phyloP scores from a whole-genome alignment of 177 flowering plant species.

The Vitis hybrid region DNA sequence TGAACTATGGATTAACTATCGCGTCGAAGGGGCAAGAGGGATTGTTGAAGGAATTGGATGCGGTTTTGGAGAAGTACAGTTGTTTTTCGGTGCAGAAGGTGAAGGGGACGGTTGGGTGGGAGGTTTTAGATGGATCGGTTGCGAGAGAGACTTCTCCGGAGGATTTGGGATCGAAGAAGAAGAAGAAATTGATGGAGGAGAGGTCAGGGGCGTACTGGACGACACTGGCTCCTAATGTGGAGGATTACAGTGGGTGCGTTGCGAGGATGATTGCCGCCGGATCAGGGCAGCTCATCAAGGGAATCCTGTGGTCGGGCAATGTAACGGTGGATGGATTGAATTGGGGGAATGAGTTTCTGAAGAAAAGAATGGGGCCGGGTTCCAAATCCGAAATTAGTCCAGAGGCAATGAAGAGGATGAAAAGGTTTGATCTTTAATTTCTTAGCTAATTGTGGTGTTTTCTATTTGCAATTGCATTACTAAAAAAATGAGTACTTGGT shows the following conservation, averaged over 20 bases:
- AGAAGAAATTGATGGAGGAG: constrained; percentile 66
- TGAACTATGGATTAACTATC: constrained; percentile 81
- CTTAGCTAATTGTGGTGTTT: too few relatives aligned
- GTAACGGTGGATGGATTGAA: constrained; percentile 83
- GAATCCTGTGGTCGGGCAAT: constrained; percentile 95
- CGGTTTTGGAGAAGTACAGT: constrained; percentile 52
- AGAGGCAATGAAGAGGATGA: constrained; percentile 57
- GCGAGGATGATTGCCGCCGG: constrained; percentile 79
- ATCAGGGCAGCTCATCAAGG: constrained; percentile 76
- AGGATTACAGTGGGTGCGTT: constrained; percentile 74
- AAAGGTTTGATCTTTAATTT: constrained; percentile 46
- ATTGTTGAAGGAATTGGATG: constrained; percentile 57
- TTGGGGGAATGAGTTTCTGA: constrained; percentile 75
- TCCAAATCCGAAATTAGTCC: constrained; percentile 50
- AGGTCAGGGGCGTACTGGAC: constrained; percentile 86
- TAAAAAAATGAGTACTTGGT: too few relatives aligned
- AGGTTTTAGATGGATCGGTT: constrained; percentile 26
- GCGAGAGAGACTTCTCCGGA: constrained; percentile 2
- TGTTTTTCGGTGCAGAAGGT: constrained; percentile 65
- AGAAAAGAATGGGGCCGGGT: constrained; percentile 48
- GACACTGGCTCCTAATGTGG: constrained; percentile 92
- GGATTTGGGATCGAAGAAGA: constrained; percentile 49
- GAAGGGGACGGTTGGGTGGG: constrained; percentile 6
- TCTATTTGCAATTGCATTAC: too few relatives aligned
- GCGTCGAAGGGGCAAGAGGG: constrained; percentile 76